These are phyloP conservation scores for Exophiala aquamarina DNA, from an alignment of 2,329 filamentous ascomycete genomes.

Conservation along the genomic window DNA sequence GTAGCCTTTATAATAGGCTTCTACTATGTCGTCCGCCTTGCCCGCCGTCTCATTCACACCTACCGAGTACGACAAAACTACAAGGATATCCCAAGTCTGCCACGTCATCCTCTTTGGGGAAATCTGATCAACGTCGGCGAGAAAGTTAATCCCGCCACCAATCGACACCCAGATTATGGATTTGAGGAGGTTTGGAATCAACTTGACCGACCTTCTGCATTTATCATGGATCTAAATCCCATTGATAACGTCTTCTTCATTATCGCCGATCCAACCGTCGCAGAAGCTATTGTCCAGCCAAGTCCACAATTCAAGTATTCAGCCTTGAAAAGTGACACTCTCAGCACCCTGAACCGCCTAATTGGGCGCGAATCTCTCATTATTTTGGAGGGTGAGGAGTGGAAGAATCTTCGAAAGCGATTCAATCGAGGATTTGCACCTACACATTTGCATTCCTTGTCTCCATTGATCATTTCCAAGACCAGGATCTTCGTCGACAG, in stretches of 20 bases:
- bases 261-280: constrained; percentile 40
- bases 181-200: constrained; percentile 23
- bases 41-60: neutral
- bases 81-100: constrained; percentile 18
- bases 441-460: constrained; percentile 37
- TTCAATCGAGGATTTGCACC: constrained; percentile 43
- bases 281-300: constrained; percentile 40
- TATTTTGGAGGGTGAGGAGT: constrained; percentile 39
- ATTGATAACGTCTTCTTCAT: constrained; percentile 37
- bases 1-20: too few relatives aligned
- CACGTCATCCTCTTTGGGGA: constrained; percentile 20
- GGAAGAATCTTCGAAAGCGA: constrained; percentile 37
- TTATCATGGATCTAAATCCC: constrained; percentile 43
- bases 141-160: constrained; percentile 17
- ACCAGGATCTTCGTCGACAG: constrained; percentile 18
- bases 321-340: constrained; percentile 30
- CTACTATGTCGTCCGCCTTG: neutral
- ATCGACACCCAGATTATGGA: constrained; percentile 22
- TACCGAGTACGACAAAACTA: constrained; percentile 9
- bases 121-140: constrained; percentile 22
- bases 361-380: constrained; percentile 36
- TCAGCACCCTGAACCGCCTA: constrained; percentile 31
- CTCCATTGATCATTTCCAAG: constrained; percentile 28
- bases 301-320: constrained; percentile 37
- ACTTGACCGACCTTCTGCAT: constrained; percentile 21